phyloP scores from a whole-genome alignment of 257 asterid species.

The Solanum neorickii region DNA sequence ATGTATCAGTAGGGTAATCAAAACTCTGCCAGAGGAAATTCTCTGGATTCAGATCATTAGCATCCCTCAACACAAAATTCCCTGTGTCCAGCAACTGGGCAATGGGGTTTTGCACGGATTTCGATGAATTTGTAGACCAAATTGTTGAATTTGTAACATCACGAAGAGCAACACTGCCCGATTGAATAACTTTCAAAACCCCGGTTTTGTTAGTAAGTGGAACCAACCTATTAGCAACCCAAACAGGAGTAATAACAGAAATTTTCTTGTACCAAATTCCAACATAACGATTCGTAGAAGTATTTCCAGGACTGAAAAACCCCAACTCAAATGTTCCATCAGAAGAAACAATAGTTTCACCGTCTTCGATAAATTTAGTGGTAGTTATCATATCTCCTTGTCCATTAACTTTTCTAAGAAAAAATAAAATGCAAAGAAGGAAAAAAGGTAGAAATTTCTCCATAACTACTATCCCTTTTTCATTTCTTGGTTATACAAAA shows the following conservation, averaged over 20 bases:
- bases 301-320: constrained; percentile 27
- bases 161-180: constrained; percentile 21
- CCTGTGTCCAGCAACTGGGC: constrained; percentile 35
- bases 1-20: constrained; percentile 30
- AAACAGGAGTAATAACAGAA: constrained; percentile 8
- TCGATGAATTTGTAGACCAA: constrained; percentile 36
- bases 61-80: constrained; percentile 34
- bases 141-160: background rate
- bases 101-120: constrained; percentile 7
- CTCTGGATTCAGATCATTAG: constrained; percentile 4
- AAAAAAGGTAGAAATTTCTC: background rate
- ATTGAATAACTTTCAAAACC: constrained; percentile 1
- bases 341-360: constrained; percentile 26
- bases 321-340: constrained; percentile 30
- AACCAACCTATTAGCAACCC: constrained; percentile 27
- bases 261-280: constrained; percentile 38
- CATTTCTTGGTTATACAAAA: background rate
- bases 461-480: background rate
- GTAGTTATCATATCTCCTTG: constrained; percentile 8
- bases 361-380: constrained; percentile 9
- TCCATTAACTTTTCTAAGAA: background rate
- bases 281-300: constrained; percentile 14
- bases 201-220: constrained; percentile 17
- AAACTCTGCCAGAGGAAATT: constrained; percentile 46
- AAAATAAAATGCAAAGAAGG: background rate